These are phyloP conservation scores for Claviceps sp. DNA, from an alignment of 2,329 filamentous ascomycete genomes.

Conservation along the genomic window DNA sequence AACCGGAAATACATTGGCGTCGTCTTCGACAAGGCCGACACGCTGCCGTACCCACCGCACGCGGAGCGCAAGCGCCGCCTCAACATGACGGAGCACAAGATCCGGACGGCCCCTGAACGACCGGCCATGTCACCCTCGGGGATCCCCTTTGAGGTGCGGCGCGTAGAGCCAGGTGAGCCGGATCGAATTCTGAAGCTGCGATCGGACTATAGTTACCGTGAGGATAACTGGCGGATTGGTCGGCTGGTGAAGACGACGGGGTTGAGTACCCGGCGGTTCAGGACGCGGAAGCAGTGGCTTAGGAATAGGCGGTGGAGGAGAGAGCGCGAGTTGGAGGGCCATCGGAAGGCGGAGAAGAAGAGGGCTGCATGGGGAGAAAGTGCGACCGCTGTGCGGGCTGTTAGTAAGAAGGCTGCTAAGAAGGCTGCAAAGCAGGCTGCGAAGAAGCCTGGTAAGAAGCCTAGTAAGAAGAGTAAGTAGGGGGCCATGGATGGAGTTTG, in stretches of 20 bases:
- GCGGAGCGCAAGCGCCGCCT: conserved; percentile 62
- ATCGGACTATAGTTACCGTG: conserved; percentile 43
- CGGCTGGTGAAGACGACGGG: conserved; percentile 38
- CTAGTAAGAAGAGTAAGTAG: conserved; percentile 21
- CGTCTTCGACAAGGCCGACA: conserved; percentile 69
- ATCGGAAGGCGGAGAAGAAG: conserved; percentile 24
- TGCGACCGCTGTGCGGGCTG: conserved; percentile 18
- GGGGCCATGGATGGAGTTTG: background rate
- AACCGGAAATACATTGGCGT: conserved; percentile 92
- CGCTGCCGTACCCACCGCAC: conserved; percentile 62
- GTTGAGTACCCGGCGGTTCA: conserved; percentile 34
- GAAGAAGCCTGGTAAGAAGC: conserved; percentile 24
- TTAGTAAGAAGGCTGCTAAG: conserved; percentile 22
- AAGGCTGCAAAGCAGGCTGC: conserved; percentile 21
- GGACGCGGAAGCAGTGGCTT: conserved; percentile 36
- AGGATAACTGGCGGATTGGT: conserved; percentile 47
- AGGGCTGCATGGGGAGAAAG: conserved; percentile 18
- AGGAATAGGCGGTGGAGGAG: conserved; percentile 29
- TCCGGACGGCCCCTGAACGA: conserved; percentile 23
- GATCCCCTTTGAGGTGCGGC: conserved; percentile 33
- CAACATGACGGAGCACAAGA: conserved; percentile 50
- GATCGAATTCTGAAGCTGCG: conserved; percentile 36
- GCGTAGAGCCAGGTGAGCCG: conserved; percentile 26
- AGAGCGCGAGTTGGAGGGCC: conserved; percentile 28
- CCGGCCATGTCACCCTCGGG: conserved; percentile 34